These are phyloP conservation scores for Dichotomopilus funicola DNA, from an alignment of 2,329 filamentous ascomycete species.

Conservation along the genomic window DNA sequence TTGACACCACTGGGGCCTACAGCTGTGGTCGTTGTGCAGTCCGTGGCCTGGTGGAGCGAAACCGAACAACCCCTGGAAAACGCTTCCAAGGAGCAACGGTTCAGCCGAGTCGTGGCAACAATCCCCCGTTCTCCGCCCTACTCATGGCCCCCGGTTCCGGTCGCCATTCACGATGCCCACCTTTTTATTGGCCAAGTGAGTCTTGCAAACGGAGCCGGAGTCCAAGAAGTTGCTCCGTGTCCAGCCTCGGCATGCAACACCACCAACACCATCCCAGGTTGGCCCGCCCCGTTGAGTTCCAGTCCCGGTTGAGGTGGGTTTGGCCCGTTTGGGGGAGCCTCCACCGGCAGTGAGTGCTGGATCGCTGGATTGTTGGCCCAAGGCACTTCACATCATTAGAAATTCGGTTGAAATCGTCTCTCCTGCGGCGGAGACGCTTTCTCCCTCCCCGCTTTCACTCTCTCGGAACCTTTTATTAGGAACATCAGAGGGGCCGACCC, in stretches of 20 bases:
- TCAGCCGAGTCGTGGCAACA: neutral
- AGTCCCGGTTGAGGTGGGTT: neutral
- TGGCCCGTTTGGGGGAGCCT: neutral
- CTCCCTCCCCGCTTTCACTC: too few species aligned
- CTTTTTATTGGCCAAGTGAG: too few species aligned
- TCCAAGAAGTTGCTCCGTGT: neutral
- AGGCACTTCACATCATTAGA: too few species aligned
- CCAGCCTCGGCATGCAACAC: neutral
- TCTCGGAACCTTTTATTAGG: too few species aligned
- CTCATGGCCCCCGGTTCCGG: neutral
- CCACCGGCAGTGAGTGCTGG: too few species aligned
- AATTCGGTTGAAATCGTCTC: too few species aligned
- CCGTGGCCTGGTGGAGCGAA: neutral
- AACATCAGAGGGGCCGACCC: too few species aligned
- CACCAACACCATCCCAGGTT: neutral
- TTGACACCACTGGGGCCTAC: too few species aligned
- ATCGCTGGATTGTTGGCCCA: too few species aligned
- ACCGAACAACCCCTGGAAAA: neutral
- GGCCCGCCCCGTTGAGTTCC: neutral
- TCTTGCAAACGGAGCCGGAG: constrained; percentile 9
- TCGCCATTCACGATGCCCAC: too few species aligned
- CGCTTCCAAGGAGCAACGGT: constrained; percentile 6
- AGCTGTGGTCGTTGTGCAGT: too few species aligned
- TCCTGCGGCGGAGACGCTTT: too few species aligned
- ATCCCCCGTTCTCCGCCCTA: neutral